A percentile compares a stretch with the other conserved stretches of the same genome.
Conservation (phyloP, 768 basidiomycete genomes). For the Panaeolus papilionaceus region DNA sequence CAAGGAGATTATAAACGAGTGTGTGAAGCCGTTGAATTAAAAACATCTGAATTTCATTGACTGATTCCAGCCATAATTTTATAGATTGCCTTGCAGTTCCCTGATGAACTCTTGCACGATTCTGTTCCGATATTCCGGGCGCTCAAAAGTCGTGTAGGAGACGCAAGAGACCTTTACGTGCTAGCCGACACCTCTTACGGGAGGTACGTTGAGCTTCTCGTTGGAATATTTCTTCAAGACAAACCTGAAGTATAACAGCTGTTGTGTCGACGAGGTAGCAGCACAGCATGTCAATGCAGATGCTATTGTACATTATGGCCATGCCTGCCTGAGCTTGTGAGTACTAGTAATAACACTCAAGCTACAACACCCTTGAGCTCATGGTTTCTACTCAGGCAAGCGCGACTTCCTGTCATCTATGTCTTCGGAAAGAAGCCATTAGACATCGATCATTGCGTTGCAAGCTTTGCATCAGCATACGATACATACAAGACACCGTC, state of each 20-base stretch:
- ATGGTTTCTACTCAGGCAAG: conserved; percentile 59
- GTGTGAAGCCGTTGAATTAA: conserved; percentile 26
- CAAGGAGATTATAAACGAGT: conserved; percentile 76
- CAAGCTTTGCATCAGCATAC: conserved; percentile 44
- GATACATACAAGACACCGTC: conserved; percentile 22
- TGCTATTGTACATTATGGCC: conserved; percentile 92
- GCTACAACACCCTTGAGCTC: not conserved
- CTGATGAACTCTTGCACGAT: conserved; percentile 88
- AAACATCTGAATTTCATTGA: not conserved
- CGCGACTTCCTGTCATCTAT: conserved; percentile 88
- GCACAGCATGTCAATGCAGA: conserved; percentile 95
- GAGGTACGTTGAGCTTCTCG: conserved; percentile 58
- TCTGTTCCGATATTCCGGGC: conserved; percentile 83
- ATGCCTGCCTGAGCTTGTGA: conserved; percentile 93
- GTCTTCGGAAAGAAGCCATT: conserved; percentile 82
- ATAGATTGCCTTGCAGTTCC: conserved; percentile 93
- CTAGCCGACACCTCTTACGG: conserved; percentile 99
- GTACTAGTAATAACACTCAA: conserved; percentile 38
- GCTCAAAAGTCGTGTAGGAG: conserved; percentile 58
- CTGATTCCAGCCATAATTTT: conserved; percentile 10
- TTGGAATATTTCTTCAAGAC: conserved; percentile 9
- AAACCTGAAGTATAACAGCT: conserved; percentile 52
- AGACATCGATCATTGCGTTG: conserved; percentile 58
- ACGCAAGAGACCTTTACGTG: conserved; percentile 74
- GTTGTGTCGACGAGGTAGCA: conserved; percentile 96